phyloP scores from a whole-genome alignment of 2,329 filamentous ascomycete species.

The Nemania sp. region DNA sequence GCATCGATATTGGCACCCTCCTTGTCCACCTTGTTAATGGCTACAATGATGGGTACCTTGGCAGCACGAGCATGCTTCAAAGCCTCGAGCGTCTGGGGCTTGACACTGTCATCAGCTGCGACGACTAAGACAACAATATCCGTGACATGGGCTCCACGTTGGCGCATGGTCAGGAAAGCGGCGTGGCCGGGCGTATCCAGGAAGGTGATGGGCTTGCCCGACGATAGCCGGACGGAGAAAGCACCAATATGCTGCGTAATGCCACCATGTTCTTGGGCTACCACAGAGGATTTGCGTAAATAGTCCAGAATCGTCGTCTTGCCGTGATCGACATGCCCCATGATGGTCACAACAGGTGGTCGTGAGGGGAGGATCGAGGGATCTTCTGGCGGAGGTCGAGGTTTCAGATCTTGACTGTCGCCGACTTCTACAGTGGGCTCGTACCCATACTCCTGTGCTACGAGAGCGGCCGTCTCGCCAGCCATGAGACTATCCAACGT shows the following conservation, averaged over 20 bases:
- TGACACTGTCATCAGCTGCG: constrained; percentile 96
- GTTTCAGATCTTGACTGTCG: constrained; percentile 76
- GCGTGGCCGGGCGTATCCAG: constrained; percentile 96
- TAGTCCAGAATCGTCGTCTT: constrained; percentile 97
- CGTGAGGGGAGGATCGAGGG: constrained; percentile 75
- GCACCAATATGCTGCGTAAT: constrained; percentile 99
- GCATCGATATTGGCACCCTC: constrained; percentile 81
- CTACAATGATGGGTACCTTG: constrained; percentile 91
- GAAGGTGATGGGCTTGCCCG: constrained; percentile 93
- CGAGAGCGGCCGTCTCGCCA: constrained; percentile 87
- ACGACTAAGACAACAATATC: constrained; percentile 97
- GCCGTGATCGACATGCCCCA: constrained; percentile 98
- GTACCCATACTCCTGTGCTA: constrained; percentile 92
- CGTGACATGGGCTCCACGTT: constrained; percentile 93
- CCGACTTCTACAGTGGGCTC: constrained; percentile 81
- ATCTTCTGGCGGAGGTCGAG: constrained; percentile 77
- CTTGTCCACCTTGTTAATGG: constrained; percentile 97
- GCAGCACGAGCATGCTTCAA: constrained; percentile 91
- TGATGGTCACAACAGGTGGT: constrained; percentile 96
- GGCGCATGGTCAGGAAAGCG: constrained; percentile 94
- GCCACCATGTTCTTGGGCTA: constrained; percentile 90
- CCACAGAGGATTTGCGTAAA: constrained; percentile 91
- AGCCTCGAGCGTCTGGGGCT: constrained; percentile 95
- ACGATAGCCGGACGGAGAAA: constrained; percentile 89
- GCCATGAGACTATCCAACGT: constrained; percentile 87